Percentiles rank a stretch among this genome's conserved stretches.
phyloP scores from a whole-genome alignment of 768 basidiomycete genomes.

The Termitomyces sp. region DNA sequence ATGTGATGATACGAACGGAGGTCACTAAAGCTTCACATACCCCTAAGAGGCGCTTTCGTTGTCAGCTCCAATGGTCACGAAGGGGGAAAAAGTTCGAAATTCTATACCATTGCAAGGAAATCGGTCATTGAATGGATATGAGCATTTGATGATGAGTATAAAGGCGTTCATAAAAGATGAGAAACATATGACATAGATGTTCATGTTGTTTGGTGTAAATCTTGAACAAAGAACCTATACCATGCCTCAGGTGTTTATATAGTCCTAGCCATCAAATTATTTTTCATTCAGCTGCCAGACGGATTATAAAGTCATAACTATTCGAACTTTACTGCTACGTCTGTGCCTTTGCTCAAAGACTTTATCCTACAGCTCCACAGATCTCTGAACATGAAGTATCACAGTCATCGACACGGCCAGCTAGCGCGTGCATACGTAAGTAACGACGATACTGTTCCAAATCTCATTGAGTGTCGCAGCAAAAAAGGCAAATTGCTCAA shows the following conservation, averaged over 20 bases:
- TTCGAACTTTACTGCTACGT: not conserved
- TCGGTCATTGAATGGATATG: not conserved
- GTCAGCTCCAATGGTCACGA: not conserved
- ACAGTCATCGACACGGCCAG: too few species aligned
- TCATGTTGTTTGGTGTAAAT: not conserved
- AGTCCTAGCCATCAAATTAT: not conserved
- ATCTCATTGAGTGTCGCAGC: not conserved
- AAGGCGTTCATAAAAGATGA: not conserved
- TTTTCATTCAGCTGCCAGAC: not conserved
- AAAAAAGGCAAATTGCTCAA: not conserved
- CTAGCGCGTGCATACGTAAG: too few species aligned
- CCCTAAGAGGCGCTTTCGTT: not conserved
- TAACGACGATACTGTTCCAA: too few species aligned
- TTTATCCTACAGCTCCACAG: not conserved
- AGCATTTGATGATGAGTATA: not conserved
- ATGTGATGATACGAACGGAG: not conserved
- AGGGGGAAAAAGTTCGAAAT: not conserved
- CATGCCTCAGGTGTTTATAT: not conserved
- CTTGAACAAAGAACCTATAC: not conserved
- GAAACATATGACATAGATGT: not conserved
- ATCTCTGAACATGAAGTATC: not conserved
- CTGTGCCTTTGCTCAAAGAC: not conserved
- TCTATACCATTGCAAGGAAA: not conserved
- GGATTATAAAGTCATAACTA: not conserved
- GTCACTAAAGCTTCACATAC: not conserved